Base-by-base conservation (phyloP, 2,329 filamentous ascomycete species). In the Exophiala oligosperma region DNA sequence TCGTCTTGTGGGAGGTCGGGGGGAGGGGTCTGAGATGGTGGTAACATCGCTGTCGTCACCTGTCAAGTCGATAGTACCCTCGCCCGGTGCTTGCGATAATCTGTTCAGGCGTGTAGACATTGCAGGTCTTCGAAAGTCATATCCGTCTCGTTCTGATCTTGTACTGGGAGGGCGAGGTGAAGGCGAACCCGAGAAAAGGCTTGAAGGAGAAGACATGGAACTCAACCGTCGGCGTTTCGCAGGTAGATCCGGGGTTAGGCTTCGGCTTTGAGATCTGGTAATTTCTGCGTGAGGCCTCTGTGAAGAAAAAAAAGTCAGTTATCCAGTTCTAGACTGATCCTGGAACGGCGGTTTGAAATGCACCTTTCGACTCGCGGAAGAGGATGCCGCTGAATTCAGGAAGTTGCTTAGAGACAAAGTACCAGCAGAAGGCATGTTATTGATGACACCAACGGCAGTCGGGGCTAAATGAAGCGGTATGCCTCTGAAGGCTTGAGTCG, bases 91-190 rank as follows among this genome's bases (percentile, higher is more conserved):
- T 47, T 32, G 38, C 24, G 61, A 54, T 21, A 52, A 21, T 48
- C 49, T 35, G n/a, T 14, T 26, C 24, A 26, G 53, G 29, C 40
- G 72, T 50, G 77, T 73, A 3, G 71, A 75, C 71, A 76, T 74
- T 14, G 75, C 70, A 1, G 83, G 83, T 59, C 81, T 74, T 58
- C 83, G 74, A 61, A 76, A 81, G 62, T 85, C 83, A 46, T 77
- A 72, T 3, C 82, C 82, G 71, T 84, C 80, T n/a, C 82, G 79
- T 12, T 74, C 68, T 62, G 71, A 80, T 72, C 59, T 51, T 48
- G 49, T 35, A 17, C 21, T n/a, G 8, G 47, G 44, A 50, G 49
- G 49, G 46, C 72, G 49, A 75, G 73, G 8, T 11, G 52, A 17
- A 32, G 44, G 49, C 29, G 49, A 49, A 12, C 32, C 37, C 24